These are phyloP conservation scores for Mortierella alpina DNA, from an alignment of 192 early-diverging fungal species.

Conservation along the genomic window DNA sequence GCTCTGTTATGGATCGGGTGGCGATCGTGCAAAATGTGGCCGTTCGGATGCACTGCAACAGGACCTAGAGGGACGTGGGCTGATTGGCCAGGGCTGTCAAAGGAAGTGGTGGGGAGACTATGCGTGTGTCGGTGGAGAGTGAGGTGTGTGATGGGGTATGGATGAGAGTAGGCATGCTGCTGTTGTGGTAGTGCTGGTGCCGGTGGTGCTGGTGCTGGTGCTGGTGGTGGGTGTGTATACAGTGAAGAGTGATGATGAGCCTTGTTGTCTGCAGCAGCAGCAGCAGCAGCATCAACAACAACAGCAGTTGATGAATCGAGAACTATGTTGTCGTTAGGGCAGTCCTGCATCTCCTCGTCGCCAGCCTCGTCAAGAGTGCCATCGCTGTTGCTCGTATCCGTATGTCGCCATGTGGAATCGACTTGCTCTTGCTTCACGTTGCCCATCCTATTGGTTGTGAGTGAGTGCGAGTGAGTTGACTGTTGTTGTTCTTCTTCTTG, in stretches of 20 bases:
- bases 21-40: constrained; percentile 40
- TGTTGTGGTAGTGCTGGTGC: background rate
- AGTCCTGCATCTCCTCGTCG: too few species aligned
- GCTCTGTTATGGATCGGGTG: constrained; percentile 50
- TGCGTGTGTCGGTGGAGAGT: background rate
- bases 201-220: background rate
- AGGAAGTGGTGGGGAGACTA: background rate
- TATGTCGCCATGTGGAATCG: too few species aligned
- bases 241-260: background rate
- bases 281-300: too few species aligned
- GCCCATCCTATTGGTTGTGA: background rate
- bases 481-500: background rate
- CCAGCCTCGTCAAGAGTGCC: too few species aligned
- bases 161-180: background rate
- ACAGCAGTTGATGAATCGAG: background rate
- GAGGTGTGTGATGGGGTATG: constrained; percentile 5
- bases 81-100: too few species aligned
- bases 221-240: constrained; percentile 5
- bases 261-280: background rate
- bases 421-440: too few species aligned
- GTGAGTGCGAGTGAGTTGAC: background rate
- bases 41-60: constrained; percentile 37
- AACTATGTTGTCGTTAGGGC: too few species aligned
- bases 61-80: background rate
- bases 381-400: too few species aligned